Base-by-base conservation (phyloP, 2,329 filamentous ascomycete species). In the Phaeosphaeriaceae sp. region DNA sequence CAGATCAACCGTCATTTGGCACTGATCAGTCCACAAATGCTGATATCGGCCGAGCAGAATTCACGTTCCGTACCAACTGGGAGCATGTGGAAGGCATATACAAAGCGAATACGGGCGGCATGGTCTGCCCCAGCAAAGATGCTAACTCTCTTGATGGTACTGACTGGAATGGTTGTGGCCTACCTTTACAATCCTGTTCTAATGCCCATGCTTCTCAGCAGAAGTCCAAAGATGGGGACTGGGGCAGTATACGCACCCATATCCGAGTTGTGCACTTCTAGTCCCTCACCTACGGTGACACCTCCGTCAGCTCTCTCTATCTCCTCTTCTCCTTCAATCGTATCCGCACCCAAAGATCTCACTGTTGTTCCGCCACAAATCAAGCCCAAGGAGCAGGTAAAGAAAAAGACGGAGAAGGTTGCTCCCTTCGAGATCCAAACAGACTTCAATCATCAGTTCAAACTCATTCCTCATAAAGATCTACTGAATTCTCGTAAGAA, bases 361-460 rank as follows among this genome's bases (percentile, higher is more conserved):
- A 62, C 58, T 6, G 33, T 61, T 11, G 44, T 60, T 13, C 44
- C 58, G 5, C 41, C 50, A 36, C 42, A 41, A 33, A 32, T 46
- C 28, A 51, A 52, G 30, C 47, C 50, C 21, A 42, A 29, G 17
- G 53, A 48, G 33, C 35, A 33, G 36, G 15, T 20, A 4, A 54
- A 56, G 48, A 50, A 55, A 18, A 57, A 62, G 32, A 32, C 39
- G 11, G 70, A 65, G 16, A 66, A 72, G 13, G 67, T 69, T 3
- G 72, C 75, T 32, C 65, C 68, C 9, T 83, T 82, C 60, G 77
- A 81, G 49, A 72, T 83, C n/a, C 76, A 81, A 50, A 74, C 78
- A n/a, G 74, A 82, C 52, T 80, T 79, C 4, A 78, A 83, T 51
- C 76, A 77, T 39, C 79, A 83, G 57, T 77, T 84, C 46, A 66